Evolutionary conservation across 768 basidiomycete species (phyloP).

Genomic region (Pleurotus tuoliensis): DNA sequence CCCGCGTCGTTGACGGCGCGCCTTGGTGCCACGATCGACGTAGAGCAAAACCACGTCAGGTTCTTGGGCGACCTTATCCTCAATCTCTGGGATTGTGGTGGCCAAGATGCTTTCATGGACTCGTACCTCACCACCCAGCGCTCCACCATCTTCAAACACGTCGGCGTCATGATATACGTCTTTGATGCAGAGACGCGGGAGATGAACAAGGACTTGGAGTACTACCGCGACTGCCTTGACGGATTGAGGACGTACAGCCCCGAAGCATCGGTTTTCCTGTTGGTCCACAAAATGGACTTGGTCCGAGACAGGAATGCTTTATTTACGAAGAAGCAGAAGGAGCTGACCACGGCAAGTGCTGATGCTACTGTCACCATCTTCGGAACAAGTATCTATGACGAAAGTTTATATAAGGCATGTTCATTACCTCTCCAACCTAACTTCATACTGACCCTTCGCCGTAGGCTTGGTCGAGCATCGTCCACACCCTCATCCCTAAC

Average conservation of each 20-base stretch:
- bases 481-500: constrained; percentile 95
- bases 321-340: constrained; percentile 70
- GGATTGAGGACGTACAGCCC: constrained; percentile 76
- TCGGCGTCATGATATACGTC: constrained; percentile 97
- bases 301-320: constrained; percentile 56
- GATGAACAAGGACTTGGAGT: constrained; percentile 81
- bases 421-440: constrained; percentile 5
- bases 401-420: constrained; percentile 87
- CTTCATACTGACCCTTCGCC: background rate
- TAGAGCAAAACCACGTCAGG: constrained; percentile 95
- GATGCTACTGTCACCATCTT: constrained; percentile 67
- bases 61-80: constrained; percentile 95
- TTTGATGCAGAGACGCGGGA: constrained; percentile 92
- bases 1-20: constrained; percentile 88
- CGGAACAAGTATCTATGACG: constrained; percentile 96
- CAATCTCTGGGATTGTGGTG: constrained; percentile 98
- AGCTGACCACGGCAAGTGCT: constrained; percentile 66
- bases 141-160: constrained; percentile 93
- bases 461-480: constrained; percentile 97
- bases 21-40: constrained; percentile 95
- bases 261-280: constrained; percentile 81
- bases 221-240: constrained; percentile 88
- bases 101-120: constrained; percentile 98
- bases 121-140: constrained; percentile 90
- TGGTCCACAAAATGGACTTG: constrained; percentile 98